A percentile compares a stretch with the other conserved stretches of the same genome.
Conservation (phyloP, 805 yeast species). For the Saturnispora silvae region DNA sequence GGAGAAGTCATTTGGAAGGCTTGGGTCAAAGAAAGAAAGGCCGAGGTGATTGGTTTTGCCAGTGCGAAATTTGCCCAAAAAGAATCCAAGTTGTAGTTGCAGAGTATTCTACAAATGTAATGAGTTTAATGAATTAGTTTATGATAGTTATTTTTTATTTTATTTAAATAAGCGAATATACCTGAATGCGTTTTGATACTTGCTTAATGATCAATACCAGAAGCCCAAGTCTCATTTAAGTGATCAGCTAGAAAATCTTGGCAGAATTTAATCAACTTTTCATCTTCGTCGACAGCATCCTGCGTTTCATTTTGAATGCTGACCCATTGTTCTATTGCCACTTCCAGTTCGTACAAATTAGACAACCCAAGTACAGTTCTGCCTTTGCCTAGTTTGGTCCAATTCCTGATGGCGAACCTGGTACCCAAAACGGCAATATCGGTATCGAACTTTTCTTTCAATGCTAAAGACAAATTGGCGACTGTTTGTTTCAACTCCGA, state of each 20-base stretch:
- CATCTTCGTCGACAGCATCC: constrained; percentile 30
- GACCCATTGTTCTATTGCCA: constrained; percentile 52
- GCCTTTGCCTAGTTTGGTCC: constrained; percentile 37
- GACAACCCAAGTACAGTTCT: constrained; percentile 75
- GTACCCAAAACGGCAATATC: constrained; percentile 80
- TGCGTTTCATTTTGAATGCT: constrained; percentile 29
- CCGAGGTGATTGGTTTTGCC: constrained; percentile 67
- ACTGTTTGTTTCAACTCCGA: constrained; percentile 45
- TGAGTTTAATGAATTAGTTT: not conserved
- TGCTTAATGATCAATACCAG: constrained; percentile 22
- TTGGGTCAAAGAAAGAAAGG: constrained; percentile 59
- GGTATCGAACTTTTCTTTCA: constrained; percentile 30
- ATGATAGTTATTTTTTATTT: not conserved
- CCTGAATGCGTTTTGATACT: not conserved
- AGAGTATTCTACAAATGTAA: not conserved
- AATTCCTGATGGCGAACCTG: constrained; percentile 56
- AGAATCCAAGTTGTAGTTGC: constrained; percentile 5
- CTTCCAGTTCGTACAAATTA: constrained; percentile 47
- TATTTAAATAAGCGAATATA: not conserved
- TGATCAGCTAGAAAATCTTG: constrained; percentile 39
- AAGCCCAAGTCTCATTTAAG: constrained; percentile 56
- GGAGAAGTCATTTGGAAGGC: constrained; percentile 67
- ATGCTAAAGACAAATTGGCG: constrained; percentile 31
- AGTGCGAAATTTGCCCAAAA: constrained; percentile 45
- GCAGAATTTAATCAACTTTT: constrained; percentile 31